phyloP scores from a whole-genome alignment of 148 eudicot genomes.

The Persicaria maculosa region DNA sequence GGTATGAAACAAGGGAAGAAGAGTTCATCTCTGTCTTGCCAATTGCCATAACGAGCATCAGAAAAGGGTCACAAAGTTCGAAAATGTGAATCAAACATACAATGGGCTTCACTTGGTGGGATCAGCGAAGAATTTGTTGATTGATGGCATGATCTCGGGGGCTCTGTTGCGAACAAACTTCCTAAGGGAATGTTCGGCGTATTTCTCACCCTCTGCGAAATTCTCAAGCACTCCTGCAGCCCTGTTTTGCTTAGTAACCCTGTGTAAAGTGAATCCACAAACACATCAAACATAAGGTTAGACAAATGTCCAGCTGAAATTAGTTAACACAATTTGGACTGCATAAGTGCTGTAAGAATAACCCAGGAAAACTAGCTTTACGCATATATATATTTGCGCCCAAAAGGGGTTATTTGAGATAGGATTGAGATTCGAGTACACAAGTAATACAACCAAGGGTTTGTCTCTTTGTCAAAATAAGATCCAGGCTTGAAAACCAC shows the following conservation, averaged over 20 bases:
- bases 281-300: background rate
- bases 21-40: too few species aligned
- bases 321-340: background rate
- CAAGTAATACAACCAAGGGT: background rate
- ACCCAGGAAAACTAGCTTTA: background rate
- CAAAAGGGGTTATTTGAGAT: background rate
- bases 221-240: slow-evolving; percentile 81
- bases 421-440: background rate
- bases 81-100: too few species aligned
- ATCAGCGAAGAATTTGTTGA: slow-evolving; percentile 63
- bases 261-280: slow-evolving; percentile 10
- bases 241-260: slow-evolving; percentile 81
- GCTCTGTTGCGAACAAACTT: slow-evolving; percentile 63
- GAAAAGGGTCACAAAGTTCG: too few species aligned
- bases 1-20: too few species aligned
- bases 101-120: slow-evolving; percentile 13
- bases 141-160: slow-evolving; percentile 75
- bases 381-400: background rate
- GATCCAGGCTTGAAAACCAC: background rate
- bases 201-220: slow-evolving; percentile 60
- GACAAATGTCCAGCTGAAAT: background rate
- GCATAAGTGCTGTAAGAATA: background rate
- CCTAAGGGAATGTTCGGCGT: slow-evolving; percentile 53
- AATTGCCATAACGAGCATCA: too few species aligned
- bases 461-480: background rate